Conservation (phyloP, 495 filamentous ascomycete species). For the Aspergillus avenaceus region DNA sequence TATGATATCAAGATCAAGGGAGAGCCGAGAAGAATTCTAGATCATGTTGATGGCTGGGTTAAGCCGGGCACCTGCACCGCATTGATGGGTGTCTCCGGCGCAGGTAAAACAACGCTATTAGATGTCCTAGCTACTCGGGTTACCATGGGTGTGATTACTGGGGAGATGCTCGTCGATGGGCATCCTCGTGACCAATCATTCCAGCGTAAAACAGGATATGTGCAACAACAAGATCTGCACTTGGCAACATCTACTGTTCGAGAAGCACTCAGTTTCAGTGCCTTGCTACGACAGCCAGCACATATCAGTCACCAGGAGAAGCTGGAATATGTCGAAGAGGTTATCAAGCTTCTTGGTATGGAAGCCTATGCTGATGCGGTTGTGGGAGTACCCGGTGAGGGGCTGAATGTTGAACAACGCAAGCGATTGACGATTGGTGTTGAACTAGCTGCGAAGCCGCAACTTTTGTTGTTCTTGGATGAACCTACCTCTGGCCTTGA, state of each 20-base stretch:
- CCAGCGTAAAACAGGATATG: slow-evolving; percentile 91
- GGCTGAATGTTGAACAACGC: slow-evolving; percentile 82
- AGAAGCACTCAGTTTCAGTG: slow-evolving; percentile 76
- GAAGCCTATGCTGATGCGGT: slow-evolving; percentile 32
- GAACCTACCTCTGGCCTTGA: slow-evolving; percentile 83
- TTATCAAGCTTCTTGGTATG: slow-evolving; percentile 90
- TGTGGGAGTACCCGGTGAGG: slow-evolving; percentile 27
- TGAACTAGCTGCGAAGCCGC: slow-evolving; percentile 77
- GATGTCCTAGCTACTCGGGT: slow-evolving; percentile 51
- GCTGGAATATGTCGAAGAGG: slow-evolving; percentile 83
- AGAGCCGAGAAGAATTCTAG: slow-evolving; percentile 47
- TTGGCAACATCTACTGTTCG: slow-evolving; percentile 77
- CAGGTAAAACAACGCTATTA: slow-evolving; percentile 59
- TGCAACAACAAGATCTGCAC: slow-evolving; percentile 92
- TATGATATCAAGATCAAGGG: slow-evolving; percentile 58
- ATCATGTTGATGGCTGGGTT: slow-evolving; percentile 60
- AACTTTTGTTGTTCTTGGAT: slow-evolving; percentile 78
- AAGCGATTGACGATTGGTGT: slow-evolving; percentile 83
- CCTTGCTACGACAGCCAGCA: slow-evolving; percentile 76
- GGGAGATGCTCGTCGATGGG: slow-evolving; percentile 52
- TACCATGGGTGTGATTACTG: slow-evolving; percentile 45
- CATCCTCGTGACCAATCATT: slow-evolving; percentile 63
- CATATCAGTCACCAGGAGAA: slow-evolving; percentile 70
- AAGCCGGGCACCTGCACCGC: slow-evolving; percentile 63
- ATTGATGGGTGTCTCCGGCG: slow-evolving; percentile 55